These are phyloP conservation scores for Naganishia friedmannii DNA, from an alignment of 768 basidiomycete genomes.

Conservation along the genomic window DNA sequence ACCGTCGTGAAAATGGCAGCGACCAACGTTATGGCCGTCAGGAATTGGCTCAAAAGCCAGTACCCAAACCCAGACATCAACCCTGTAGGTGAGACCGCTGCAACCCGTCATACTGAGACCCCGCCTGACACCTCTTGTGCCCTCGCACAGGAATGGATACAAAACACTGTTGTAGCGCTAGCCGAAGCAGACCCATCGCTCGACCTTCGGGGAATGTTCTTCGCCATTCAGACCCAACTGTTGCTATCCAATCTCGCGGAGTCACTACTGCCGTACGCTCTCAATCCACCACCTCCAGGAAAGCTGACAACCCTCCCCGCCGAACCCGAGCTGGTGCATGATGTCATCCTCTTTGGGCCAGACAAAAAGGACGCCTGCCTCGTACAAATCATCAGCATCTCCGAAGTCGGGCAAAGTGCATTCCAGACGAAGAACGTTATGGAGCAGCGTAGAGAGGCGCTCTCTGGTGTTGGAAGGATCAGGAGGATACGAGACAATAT, in stretches of 20 bases:
- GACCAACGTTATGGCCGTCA: conserved; percentile 22
- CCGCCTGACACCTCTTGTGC: neutral
- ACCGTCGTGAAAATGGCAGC: neutral
- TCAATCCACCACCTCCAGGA: conserved; percentile 23
- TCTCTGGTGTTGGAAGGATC: conserved; percentile 45
- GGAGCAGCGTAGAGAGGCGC: conserved; percentile 61
- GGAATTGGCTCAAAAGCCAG: conserved; percentile 30
- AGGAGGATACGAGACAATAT: conserved; percentile 35
- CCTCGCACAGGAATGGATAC: conserved; percentile 15
- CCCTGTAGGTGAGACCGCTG: conserved; percentile 20
- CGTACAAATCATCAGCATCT: conserved; percentile 72
- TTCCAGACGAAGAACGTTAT: conserved; percentile 68
- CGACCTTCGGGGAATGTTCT: conserved; percentile 23
- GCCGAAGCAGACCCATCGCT: conserved; percentile 11
- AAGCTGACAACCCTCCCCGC: conserved; percentile 32
- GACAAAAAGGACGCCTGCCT: conserved; percentile 49
- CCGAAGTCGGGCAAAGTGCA: conserved; percentile 80
- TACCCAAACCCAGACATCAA: conserved; percentile 28
- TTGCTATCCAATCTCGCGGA: conserved; percentile 39
- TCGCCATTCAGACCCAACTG: conserved; percentile 27
- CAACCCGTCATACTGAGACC: neutral
- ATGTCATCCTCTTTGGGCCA: conserved; percentile 33
- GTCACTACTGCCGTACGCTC: conserved; percentile 39
- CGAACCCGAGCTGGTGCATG: conserved; percentile 35
- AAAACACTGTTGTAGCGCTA: conserved; percentile 10